Percentiles rank a stretch among this genome's conserved stretches.
phyloP scores from a whole-genome alignment of 345 rosid species.

The Ailanthus altissimus region DNA sequence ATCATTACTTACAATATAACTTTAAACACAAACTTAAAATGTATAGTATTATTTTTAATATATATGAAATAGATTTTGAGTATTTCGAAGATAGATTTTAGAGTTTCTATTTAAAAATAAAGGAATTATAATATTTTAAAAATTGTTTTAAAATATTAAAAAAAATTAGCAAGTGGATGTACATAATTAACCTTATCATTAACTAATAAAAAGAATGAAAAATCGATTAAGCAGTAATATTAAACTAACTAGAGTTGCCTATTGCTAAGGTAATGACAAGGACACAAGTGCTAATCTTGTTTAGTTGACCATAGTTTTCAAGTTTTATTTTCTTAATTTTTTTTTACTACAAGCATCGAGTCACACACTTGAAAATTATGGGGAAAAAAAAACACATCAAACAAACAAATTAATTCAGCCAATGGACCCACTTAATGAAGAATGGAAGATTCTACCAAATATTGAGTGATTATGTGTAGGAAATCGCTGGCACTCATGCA shows the following conservation, averaged over 20 bases:
- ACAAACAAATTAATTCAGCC: background rate
- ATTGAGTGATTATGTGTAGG: background rate
- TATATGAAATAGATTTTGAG: background rate
- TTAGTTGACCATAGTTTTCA: background rate
- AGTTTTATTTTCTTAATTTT: background rate
- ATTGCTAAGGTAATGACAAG: background rate
- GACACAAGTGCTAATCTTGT: conserved; percentile 4
- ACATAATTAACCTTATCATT: background rate
- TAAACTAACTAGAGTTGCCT: background rate
- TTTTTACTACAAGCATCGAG: background rate
- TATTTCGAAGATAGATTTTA: background rate
- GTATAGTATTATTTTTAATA: too few relatives aligned
- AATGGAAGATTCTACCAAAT: conserved; percentile 7
- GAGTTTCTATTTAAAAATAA: background rate
- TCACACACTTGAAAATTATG: background rate
- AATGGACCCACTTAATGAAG: conserved; percentile 16
- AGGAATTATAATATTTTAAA: background rate
- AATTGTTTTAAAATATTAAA: background rate
- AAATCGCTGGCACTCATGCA: background rate
- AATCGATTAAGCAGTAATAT: background rate
- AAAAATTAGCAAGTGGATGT: background rate
- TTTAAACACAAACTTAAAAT: too few relatives aligned
- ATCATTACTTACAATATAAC: too few relatives aligned
- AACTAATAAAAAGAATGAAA: background rate
- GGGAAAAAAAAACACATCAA: background rate